phyloP scores from a whole-genome alignment of 179 eudicot genomes.

The Monotropa hypopitys region DNA sequence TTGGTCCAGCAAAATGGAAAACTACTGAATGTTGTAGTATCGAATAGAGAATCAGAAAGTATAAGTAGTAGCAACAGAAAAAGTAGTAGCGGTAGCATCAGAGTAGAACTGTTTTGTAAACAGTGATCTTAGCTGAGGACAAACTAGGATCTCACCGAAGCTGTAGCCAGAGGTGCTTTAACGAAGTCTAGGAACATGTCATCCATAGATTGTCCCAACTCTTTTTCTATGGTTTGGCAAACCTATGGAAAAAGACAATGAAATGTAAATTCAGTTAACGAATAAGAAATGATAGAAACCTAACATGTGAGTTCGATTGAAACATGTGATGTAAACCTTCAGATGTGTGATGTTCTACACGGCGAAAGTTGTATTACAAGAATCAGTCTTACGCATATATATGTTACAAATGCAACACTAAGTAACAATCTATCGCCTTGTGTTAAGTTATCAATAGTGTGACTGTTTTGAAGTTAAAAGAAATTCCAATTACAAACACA shows the following conservation, averaged over 20 bases:
- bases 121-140: neutral
- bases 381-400: neutral
- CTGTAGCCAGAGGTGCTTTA: constrained; percentile 72
- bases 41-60: neutral
- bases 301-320: neutral
- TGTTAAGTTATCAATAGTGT: no score
- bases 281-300: neutral
- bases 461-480: no score
- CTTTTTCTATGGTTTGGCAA: constrained; percentile 48
- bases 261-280: neutral
- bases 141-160: constrained; percentile 57
- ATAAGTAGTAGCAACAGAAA: neutral
- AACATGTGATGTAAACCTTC: neutral
- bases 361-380: neutral
- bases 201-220: constrained; percentile 63
- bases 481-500: no score
- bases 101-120: neutral
- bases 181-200: constrained; percentile 58
- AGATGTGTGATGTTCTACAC: neutral
- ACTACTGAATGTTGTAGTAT: neutral
- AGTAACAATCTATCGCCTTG: no score
- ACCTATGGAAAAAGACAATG: constrained; percentile 33
- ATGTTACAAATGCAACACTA: neutral
- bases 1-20: neutral
- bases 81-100: neutral